These are phyloP conservation scores for Neoarthrinium moseri DNA, from an alignment of 2,329 filamentous ascomycete genomes.

Conservation along the genomic window DNA sequence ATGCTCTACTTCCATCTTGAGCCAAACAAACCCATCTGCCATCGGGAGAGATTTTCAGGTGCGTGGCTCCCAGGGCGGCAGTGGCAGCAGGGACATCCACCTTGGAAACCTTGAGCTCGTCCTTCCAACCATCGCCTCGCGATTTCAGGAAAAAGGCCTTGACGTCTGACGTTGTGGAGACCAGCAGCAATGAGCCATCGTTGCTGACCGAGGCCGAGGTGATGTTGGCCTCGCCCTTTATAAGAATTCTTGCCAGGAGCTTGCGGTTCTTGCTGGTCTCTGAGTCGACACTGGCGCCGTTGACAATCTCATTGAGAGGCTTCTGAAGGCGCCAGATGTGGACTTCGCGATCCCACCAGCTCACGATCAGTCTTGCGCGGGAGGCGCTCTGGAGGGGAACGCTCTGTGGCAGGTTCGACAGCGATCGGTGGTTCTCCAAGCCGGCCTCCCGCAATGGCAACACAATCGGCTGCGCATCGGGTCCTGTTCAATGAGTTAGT, in stretches of 20 bases:
- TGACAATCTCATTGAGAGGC: conserved; percentile 45
- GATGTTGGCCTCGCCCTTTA: conserved; percentile 78
- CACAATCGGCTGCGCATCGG: conserved; percentile 81
- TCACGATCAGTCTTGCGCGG: conserved; percentile 72
- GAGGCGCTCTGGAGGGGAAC: conserved; percentile 72
- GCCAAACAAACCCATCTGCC: conserved; percentile 67
- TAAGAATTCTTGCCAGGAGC: conserved; percentile 66
- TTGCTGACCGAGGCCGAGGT: conserved; percentile 70
- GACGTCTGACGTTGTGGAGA: conserved; percentile 71
- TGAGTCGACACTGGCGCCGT: conserved; percentile 36
- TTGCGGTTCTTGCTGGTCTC: conserved; percentile 55
- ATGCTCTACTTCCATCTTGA: conserved; percentile 59
- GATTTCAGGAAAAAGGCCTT: conserved; percentile 73
- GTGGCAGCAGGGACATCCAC: conserved; percentile 61
- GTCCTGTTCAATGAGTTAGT: conserved; percentile 55
- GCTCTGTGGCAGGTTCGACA: conserved; percentile 81
- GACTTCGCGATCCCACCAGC: conserved; percentile 90
- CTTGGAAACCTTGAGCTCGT: conserved; percentile 69
- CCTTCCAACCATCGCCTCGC: conserved; percentile 47
- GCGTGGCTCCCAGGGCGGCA: conserved; percentile 62
- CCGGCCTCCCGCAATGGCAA: conserved; percentile 76
- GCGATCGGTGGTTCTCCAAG: conserved; percentile 75
- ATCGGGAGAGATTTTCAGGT: conserved; percentile 68
- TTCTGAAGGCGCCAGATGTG: conserved; percentile 70
- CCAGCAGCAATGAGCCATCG: conserved; percentile 72